phyloP scores from a whole-genome alignment of 192 early-diverging fungal genomes.

The Lobulomyces angularis region DNA sequence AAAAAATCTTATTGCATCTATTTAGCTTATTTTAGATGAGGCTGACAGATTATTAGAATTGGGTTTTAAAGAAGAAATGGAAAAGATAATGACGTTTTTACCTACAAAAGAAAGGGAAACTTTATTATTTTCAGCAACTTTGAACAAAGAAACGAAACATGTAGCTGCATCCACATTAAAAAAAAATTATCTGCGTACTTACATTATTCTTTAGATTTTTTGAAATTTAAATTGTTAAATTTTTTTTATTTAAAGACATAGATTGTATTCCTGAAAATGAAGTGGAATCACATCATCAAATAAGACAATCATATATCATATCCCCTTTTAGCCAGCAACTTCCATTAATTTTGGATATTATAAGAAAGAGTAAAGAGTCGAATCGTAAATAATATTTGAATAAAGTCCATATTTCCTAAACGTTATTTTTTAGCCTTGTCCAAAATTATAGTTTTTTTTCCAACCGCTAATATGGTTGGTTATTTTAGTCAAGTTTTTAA shows the following conservation, averaged over 20 bases:
- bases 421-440: slow-evolving; percentile 7
- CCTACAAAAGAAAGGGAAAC: slow-evolving; percentile 72
- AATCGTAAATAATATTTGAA: slow-evolving; percentile 20
- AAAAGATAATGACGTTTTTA: slow-evolving; percentile 46
- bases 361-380: slow-evolving; percentile 44
- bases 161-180: not conserved
- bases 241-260: too few relatives aligned
- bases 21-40: slow-evolving; percentile 80
- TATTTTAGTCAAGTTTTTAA: slow-evolving; percentile 53
- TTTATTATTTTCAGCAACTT: slow-evolving; percentile 87
- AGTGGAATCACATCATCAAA: slow-evolving; percentile 62
- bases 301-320: slow-evolving; percentile 66
- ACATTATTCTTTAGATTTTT: slow-evolving; percentile 2
- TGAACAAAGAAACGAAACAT: too few relatives aligned
- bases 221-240: too few relatives aligned
- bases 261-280: slow-evolving; percentile 81
- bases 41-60: slow-evolving; percentile 89
- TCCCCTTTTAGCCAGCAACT: slow-evolving; percentile 52
- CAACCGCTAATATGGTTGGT: slow-evolving; percentile 60
- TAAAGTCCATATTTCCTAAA: not conserved
- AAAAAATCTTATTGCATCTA: slow-evolving; percentile 2
- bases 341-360: slow-evolving; percentile 44
- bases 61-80: slow-evolving; percentile 81
- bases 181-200: slow-evolving; percentile 1
- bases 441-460: slow-evolving; percentile 84